These are phyloP conservation scores for Scedosporium apiospermum DNA, from an alignment of 2,329 filamentous ascomycete genomes.

Conservation along the genomic window DNA sequence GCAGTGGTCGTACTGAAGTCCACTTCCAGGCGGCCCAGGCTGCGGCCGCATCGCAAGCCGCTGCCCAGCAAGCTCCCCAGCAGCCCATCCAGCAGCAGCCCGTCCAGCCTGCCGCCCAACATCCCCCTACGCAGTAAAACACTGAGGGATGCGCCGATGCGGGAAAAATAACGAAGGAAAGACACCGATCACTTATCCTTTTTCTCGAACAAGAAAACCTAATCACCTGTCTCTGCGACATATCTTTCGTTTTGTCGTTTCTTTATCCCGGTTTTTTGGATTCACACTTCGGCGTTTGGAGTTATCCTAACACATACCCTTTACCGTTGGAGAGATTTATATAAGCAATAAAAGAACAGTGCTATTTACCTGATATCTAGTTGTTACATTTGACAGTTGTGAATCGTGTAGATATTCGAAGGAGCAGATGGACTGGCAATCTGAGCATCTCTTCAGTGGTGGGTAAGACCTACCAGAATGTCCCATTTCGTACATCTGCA, in stretches of 20 bases:
- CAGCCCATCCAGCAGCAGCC: background rate
- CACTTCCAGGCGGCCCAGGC: constrained; percentile 10
- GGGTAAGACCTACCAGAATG: too few relatives aligned
- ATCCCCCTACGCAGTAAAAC: background rate
- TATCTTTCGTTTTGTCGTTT: background rate
- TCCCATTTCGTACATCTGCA: too few relatives aligned
- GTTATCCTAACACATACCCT: background rate
- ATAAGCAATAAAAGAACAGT: background rate
- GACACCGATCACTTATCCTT: too few relatives aligned
- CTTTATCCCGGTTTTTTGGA: background rate
- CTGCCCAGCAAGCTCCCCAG: background rate
- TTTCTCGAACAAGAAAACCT: background rate
- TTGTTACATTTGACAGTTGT: too few relatives aligned
- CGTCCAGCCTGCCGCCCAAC: background rate
- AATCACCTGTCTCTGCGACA: background rate
- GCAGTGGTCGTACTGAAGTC: constrained; percentile 15
- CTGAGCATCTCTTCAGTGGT: too few relatives aligned
- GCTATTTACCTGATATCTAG: background rate
- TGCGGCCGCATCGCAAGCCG: background rate
- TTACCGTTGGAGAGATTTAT: background rate
- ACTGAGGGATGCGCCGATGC: background rate
- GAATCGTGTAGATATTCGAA: too few relatives aligned
- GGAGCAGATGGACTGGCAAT: too few relatives aligned
- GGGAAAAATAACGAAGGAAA: background rate
- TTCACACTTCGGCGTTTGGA: background rate